Conservation (phyloP, 768 basidiomycete species). For the Lanmaoa pseudosensibilis region DNA sequence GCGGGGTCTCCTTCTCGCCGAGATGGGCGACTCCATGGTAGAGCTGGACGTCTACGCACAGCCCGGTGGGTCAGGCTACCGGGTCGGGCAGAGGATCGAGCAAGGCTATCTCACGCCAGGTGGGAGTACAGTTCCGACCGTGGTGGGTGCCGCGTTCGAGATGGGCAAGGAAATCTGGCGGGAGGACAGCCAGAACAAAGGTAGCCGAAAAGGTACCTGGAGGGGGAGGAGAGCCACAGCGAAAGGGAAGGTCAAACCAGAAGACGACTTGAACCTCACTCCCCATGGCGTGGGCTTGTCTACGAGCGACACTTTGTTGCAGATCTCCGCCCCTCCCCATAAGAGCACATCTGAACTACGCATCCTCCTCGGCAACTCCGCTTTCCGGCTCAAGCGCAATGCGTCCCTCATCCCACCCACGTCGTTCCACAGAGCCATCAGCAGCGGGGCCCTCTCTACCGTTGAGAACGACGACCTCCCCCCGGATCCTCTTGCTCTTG, state of each 20-base stretch:
- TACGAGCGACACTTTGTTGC: constrained; percentile 55
- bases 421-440: constrained; percentile 7
- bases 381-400: constrained; percentile 54
- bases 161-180: constrained; percentile 25
- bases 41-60: constrained; percentile 39
- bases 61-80: constrained; percentile 39
- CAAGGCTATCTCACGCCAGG: constrained; percentile 33
- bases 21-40: constrained; percentile 48
- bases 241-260: constrained; percentile 5
- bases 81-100: constrained; percentile 41
- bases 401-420: constrained; percentile 42
- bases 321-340: constrained; percentile 46
- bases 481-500: constrained; percentile 46
- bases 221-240: constrained; percentile 7
- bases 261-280: constrained; percentile 5
- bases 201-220: constrained; percentile 16
- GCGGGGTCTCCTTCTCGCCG: constrained; percentile 48
- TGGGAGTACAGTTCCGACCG: constrained; percentile 21
- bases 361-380: constrained; percentile 60
- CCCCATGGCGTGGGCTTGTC: constrained; percentile 32
- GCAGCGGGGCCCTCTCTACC: constrained; percentile 3
- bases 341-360: constrained; percentile 59
- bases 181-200: constrained; percentile 10
- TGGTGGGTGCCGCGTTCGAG: constrained; percentile 12
- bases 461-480: constrained; percentile 9